phyloP scores from a whole-genome alignment of 1,284 basidiomycete species.

The Irpex sp. region DNA sequence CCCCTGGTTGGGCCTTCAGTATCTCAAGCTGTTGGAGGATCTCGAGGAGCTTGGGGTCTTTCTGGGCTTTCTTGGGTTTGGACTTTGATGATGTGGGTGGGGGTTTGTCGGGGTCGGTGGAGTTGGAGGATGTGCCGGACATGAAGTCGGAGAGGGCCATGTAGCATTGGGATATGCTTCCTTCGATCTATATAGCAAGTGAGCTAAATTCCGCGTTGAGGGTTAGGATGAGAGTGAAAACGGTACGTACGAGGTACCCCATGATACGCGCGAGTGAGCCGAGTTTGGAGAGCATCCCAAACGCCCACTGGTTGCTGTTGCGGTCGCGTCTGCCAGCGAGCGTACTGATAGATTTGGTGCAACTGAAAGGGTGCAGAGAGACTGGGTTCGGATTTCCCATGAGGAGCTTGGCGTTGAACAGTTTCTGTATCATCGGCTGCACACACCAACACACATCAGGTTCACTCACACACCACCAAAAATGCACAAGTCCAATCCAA shows the following conservation, averaged over 20 bases:
- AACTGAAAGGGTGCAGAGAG: slow-evolving; percentile 51
- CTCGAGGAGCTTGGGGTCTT: slow-evolving; percentile 54
- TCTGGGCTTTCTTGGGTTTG: slow-evolving; percentile 37
- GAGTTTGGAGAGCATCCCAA: slow-evolving; percentile 17
- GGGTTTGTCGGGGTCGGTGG: slow-evolving; percentile 24
- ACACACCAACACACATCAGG: background rate
- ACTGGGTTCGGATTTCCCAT: slow-evolving; percentile 32
- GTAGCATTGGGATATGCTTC: slow-evolving; percentile 77
- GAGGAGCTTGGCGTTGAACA: slow-evolving; percentile 22
- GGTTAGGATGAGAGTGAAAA: background rate
- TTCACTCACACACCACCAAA: no score
- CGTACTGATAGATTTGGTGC: slow-evolving; percentile 34
- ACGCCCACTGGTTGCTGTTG: slow-evolving; percentile 17
- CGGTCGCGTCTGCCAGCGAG: slow-evolving; percentile 30
- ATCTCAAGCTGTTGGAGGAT: slow-evolving; percentile 60
- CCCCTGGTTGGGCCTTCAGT: slow-evolving; percentile 37
- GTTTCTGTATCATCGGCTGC: slow-evolving; percentile 27
- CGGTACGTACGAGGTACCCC: slow-evolving; percentile 65
- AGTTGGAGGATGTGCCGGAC: slow-evolving; percentile 25
- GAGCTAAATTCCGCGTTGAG: background rate
- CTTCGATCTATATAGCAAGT: slow-evolving; percentile 57
- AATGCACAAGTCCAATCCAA: no score
- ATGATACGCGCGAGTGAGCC: slow-evolving; percentile 66
- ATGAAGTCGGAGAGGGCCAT: slow-evolving; percentile 46
- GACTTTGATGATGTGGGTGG: slow-evolving; percentile 31